Evolutionary conservation across 768 basidiomycete species (phyloP), one percentile per base, ranked within the genome.

Genomic region (Suillus sp.): DNA sequence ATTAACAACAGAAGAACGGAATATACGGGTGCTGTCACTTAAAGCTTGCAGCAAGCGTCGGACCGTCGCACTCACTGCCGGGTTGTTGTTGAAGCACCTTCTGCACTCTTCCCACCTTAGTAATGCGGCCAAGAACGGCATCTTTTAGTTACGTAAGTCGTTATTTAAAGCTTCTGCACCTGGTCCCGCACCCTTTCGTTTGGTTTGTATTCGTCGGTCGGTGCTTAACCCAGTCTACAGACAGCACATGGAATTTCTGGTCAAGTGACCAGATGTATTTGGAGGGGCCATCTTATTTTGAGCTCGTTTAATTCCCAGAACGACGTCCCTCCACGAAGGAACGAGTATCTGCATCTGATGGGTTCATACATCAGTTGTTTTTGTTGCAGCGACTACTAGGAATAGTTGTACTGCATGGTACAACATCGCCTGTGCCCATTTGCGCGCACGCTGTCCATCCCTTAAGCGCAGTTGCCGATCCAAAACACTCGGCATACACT

Each of bases 1-100:
- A 40, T 57, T 13, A 7, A 40, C 18, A 40, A 32, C 38, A 57
- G 38, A 18, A 40, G 38, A 57, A 42, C 56, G 10, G 25, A 30
- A 57, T 57, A 38, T 57, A 57, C 56, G 56, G 56, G 56, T 57
- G 56, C 56, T 57, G 27, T 57, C 9, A 37, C 22, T 25, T 56
- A 25, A 37, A 57, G 38, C 56, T 53, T 53, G 51, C 32, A 51
- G 27, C 25, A 10, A 25, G 4, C 25, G 25, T n/a, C 54, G 54
- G 51, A 53, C 51, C 51, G 30, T 53, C 9, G 2, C 53, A 35
- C 30, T 53, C 10, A 32, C 30, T n/a, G 20, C 42, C 42, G 42
- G 20, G 20, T 45, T 20, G 30, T 30, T 32, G 51, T 30, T 50
- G 16, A 50, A 50, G 48, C 27, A 27, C 50, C 48, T 32, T 51